Conservation (phyloP, 805 yeast genomes). For the Yamadazyma ubonensis region DNA sequence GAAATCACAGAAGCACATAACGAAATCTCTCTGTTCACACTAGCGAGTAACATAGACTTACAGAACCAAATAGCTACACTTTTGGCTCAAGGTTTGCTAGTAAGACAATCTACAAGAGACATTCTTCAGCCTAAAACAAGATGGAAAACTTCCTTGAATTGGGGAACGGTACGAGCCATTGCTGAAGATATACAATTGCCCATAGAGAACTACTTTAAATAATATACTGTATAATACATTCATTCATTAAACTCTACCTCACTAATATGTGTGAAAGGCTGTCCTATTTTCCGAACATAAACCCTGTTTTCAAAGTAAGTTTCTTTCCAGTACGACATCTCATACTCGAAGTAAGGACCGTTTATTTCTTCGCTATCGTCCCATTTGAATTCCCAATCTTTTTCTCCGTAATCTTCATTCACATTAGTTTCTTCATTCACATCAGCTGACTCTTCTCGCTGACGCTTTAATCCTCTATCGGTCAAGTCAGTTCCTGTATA, state of each 20-base stretch:
- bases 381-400: conserved; percentile 43
- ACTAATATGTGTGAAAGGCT: conserved; percentile 24
- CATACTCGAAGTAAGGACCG: conserved; percentile 51
- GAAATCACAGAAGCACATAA: conserved; percentile 32
- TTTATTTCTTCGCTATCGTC: conserved; percentile 38
- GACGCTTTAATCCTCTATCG: conserved; percentile 19
- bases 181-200: conserved; percentile 67
- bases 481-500: conserved; percentile 24
- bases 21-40: conserved; percentile 35
- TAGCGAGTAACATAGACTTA: conserved; percentile 47
- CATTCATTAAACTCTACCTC: conserved; percentile 20
- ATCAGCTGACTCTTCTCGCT: conserved; percentile 1
- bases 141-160: conserved; percentile 77
- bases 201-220: conserved; percentile 54
- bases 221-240: neutral
- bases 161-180: conserved; percentile 59
- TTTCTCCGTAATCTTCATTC: conserved; percentile 18
- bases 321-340: conserved; percentile 56
- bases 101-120: conserved; percentile 47
- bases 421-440: neutral
- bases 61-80: conserved; percentile 60
- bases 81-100: conserved; percentile 50
- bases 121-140: conserved; percentile 64
- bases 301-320: conserved; percentile 49
- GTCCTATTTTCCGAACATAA: conserved; percentile 35